phyloP scores from a whole-genome alignment of 1,284 basidiomycete species.

The Heterobasidion parviporum region DNA sequence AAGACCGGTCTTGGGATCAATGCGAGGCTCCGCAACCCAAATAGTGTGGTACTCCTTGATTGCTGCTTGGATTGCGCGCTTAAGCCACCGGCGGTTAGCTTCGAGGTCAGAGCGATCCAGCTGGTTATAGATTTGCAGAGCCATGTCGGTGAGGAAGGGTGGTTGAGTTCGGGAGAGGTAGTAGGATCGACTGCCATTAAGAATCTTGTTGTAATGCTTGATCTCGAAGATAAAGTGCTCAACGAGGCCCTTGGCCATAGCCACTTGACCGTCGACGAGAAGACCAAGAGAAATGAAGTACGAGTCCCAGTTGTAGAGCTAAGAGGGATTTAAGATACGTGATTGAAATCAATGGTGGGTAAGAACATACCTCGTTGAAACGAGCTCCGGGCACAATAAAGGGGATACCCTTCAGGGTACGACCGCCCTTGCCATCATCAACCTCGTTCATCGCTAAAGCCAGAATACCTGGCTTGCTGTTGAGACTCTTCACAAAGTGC shows the following conservation, averaged over 20 bases:
- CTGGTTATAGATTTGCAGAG: constrained; percentile 95
- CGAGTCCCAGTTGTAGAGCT: constrained; percentile 90
- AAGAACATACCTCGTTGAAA: constrained; percentile 82
- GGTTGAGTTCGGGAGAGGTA: constrained; percentile 96
- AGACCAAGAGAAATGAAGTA: constrained; percentile 94
- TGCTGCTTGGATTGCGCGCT: constrained; percentile 90
- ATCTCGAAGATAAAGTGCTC: constrained; percentile 99
- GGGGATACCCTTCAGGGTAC: constrained; percentile 85
- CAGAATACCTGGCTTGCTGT: constrained; percentile 88
- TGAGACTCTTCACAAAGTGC: constrained; percentile 85
- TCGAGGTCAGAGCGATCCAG: constrained; percentile 80
- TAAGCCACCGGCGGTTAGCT: constrained; percentile 87
- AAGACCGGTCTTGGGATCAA: constrained; percentile 89
- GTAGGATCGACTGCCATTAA: constrained; percentile 76
- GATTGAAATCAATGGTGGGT: neutral
- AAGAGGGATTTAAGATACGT: constrained; percentile 5
- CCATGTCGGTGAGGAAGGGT: constrained; percentile 98
- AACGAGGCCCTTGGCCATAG: constrained; percentile 94
- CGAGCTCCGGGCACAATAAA: constrained; percentile 97
- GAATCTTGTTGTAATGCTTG: constrained; percentile 90
- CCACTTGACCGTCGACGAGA: constrained; percentile 88
- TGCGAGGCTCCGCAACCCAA: constrained; percentile 90
- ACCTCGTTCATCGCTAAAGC: constrained; percentile 93
- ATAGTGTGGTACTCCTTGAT: constrained; percentile 99
- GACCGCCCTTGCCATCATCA: constrained; percentile 71